Conservation (phyloP, 306 rosid species). For the Begonia peltatifolia region DNA sequence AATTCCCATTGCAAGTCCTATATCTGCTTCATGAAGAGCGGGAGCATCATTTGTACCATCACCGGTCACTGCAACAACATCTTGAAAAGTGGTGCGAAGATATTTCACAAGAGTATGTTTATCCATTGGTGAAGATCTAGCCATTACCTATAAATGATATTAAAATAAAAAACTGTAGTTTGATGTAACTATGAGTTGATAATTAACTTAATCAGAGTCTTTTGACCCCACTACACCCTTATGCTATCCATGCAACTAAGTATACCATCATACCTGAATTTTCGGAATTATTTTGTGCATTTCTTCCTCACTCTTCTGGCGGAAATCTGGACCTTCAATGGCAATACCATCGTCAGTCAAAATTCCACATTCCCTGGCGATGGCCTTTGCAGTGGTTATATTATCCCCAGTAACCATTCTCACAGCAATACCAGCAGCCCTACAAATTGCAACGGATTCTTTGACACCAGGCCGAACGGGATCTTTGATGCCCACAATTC, state of each 20-base stretch:
- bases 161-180: too few relatives aligned
- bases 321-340: constrained; percentile 91
- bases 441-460: constrained; percentile 87
- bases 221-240: too few relatives aligned
- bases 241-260: not conserved
- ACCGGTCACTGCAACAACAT: constrained; percentile 95
- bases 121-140: constrained; percentile 95
- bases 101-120: constrained; percentile 81
- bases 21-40: constrained; percentile 98
- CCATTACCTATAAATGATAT: constrained; percentile 58
- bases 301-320: constrained; percentile 63
- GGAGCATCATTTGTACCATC: constrained; percentile 99
- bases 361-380: constrained; percentile 96
- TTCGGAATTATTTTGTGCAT: constrained; percentile 54
- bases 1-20: constrained; percentile 99
- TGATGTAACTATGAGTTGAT: too few relatives aligned
- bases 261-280: constrained; percentile 45
- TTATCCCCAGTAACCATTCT: constrained; percentile 98
- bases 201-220: too few relatives aligned
- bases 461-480: constrained; percentile 95
- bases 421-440: constrained; percentile 82
- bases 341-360: constrained; percentile 69
- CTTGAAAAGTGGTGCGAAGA: constrained; percentile 75
- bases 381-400: constrained; percentile 93
- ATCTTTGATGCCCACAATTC: constrained; percentile 95